Base-by-base conservation (phyloP, 1,284 basidiomycete species). In the Testicularia cyperi region DNA sequence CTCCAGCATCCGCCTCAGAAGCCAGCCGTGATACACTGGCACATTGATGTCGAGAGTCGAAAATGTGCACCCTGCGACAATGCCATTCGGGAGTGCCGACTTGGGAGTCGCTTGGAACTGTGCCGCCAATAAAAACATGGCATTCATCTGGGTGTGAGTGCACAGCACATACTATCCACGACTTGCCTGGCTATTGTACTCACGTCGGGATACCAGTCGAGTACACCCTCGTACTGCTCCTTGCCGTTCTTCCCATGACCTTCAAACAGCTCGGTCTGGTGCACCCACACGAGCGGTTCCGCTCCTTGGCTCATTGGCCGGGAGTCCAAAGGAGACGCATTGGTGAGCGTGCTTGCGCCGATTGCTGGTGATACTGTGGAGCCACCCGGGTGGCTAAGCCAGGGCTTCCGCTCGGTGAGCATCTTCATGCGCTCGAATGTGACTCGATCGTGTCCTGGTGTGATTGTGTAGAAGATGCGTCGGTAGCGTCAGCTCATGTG, bases 191-290 rank as follows among this genome's bases (percentile, higher is more conserved):
- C n/a, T n/a, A n/a, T n/a, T 12, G 12, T 2, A 48, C 64, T 61
- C 34, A 67, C 54, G 15, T 65, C 57, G 2, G 68, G 68, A 38
- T 70, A 70, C 63, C 66, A 70, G 19, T 64, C 52, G 14, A 70
- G 42, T 18, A 55, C 40, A 15, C 38, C 44, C n/a, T 38, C 36
- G 31, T 53, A 61, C 0, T 52, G 55, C 23, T 41, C 14, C 28
- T 37, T 8, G 33, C 16, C 10, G 23, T 26, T 20, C 13, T 37
- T 24, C 14, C 18, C 23, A 9, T 13, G 9, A 5, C 24, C 22
- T 21, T 60, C 42, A 32, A 56, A 69, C 12, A 53, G 44, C 42
- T 71, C 68, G 10, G 49, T 56, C 43, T 71, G 68, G 29, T 67
- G 51, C n/a, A 67, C 67, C 67, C 67, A 70, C 3, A 61, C 48